Conservation (phyloP, 768 basidiomycete species). For the Kwoniella pini region DNA sequence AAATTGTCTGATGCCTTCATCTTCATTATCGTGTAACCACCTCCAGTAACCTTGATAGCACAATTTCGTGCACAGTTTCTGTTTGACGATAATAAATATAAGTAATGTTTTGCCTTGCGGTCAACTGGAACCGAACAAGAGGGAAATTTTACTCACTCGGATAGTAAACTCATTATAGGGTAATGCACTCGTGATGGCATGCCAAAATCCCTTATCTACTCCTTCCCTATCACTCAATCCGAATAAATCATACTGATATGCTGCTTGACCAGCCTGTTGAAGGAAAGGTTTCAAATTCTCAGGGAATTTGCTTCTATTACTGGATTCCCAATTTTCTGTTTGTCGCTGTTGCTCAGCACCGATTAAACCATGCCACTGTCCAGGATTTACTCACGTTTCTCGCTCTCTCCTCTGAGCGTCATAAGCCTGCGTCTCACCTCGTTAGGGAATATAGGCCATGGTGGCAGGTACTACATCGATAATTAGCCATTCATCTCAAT, state of each 20-base stretch:
- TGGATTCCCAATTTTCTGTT: slow-evolving; percentile 64
- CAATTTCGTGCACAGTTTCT: slow-evolving; percentile 94
- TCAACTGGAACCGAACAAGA: not conserved
- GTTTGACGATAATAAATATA: too few species aligned
- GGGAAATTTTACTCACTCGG: slow-evolving; percentile 86
- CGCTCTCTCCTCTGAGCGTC: slow-evolving; percentile 20
- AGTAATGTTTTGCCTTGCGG: too few species aligned
- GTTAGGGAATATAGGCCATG: slow-evolving; percentile 32
- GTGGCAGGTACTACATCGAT: slow-evolving; percentile 32
- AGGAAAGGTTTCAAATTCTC: slow-evolving; percentile 72
- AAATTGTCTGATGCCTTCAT: slow-evolving; percentile 67
- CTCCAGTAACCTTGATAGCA: slow-evolving; percentile 72
- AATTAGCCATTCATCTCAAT: too few species aligned
- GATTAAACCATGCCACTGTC: not conserved
- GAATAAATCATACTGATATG: slow-evolving; percentile 81
- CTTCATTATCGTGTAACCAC: slow-evolving; percentile 68
- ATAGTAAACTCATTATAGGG: slow-evolving; percentile 80
- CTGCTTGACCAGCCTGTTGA: slow-evolving; percentile 69
- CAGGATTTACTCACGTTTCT: slow-evolving; percentile 27
- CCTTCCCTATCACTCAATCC: slow-evolving; percentile 16
- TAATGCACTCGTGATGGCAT: slow-evolving; percentile 78
- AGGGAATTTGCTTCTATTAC: slow-evolving; percentile 86
- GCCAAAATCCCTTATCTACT: slow-evolving; percentile 81
- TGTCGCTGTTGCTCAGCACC: not conserved
- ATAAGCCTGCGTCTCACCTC: slow-evolving; percentile 24